These are phyloP conservation scores for Rhodotorula paludigena DNA, from an alignment of 768 basidiomycete genomes.

Conservation along the genomic window DNA sequence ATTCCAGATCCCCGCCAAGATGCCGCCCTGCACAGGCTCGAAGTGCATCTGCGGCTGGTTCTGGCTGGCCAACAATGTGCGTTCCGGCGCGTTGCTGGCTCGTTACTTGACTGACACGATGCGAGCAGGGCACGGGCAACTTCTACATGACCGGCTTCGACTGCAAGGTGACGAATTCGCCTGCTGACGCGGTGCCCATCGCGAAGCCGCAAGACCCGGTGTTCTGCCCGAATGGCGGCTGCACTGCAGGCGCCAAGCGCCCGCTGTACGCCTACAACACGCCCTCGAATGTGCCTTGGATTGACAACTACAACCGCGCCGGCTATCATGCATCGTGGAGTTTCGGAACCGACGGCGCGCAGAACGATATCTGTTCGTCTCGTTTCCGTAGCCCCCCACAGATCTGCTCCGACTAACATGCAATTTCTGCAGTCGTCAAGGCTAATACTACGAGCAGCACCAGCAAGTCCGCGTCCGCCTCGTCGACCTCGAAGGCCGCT, in stretches of 20 bases:
- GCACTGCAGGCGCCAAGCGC: conserved; percentile 23
- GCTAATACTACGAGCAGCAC: no score
- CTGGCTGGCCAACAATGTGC: conserved; percentile 33
- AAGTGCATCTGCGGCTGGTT: conserved; percentile 45
- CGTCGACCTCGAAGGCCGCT: no score
- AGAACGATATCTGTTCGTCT: conserved; percentile 35
- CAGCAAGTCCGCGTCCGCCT: no score
- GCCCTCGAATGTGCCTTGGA: conserved; percentile 23
- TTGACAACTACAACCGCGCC: conserved; percentile 23
- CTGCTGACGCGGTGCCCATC: conserved; percentile 13
- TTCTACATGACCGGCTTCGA: conserved; percentile 36
- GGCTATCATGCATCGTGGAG: conserved; percentile 31
- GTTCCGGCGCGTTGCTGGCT: background rate
- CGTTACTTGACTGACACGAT: background rate
- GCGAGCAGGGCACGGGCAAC: conserved; percentile 16
- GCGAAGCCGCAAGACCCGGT: conserved; percentile 24
- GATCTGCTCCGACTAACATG: no score
- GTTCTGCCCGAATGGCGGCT: conserved; percentile 19
- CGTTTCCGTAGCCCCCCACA: no score
- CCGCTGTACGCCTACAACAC: conserved; percentile 34
- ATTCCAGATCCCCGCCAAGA: conserved; percentile 43
- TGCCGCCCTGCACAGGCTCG: conserved; percentile 44
- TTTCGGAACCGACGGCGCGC: conserved; percentile 28
- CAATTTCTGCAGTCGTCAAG: background rate
- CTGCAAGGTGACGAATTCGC: conserved; percentile 23